Percentiles rank a stretch among this genome's conserved stretches.
phyloP scores from a whole-genome alignment of 768 basidiomycete species.

The Leccinum olivaceopallidum region DNA sequence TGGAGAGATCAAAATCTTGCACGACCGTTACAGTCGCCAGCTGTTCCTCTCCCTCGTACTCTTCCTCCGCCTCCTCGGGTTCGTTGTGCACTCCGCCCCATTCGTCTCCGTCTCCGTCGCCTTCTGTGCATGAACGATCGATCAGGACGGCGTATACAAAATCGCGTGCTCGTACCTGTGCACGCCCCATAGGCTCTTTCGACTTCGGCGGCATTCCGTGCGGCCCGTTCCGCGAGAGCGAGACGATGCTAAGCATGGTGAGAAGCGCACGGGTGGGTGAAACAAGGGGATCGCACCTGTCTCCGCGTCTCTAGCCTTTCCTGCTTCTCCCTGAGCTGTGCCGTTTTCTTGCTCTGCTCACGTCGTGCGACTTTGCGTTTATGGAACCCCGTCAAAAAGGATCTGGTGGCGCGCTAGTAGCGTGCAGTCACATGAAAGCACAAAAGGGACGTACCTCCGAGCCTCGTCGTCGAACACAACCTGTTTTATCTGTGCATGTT shows the following conservation, averaged over 20 bases:
- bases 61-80: conserved; percentile 50
- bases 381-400: conserved; percentile 91
- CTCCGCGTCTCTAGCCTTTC: conserved; percentile 72
- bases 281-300: conserved; percentile 54
- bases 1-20: conserved; percentile 84
- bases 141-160: conserved; percentile 1
- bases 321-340: conserved; percentile 74
- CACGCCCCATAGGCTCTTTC: conserved; percentile 69
- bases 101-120: conserved; percentile 46
- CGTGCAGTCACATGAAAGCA: conserved; percentile 18
- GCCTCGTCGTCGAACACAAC: conserved; percentile 87
- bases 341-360: conserved; percentile 74
- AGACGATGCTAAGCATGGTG: conserved; percentile 62
- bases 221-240: conserved; percentile 74
- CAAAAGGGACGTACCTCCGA: conserved; percentile 50
- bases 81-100: conserved; percentile 46
- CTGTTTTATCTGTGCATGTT: conserved; percentile 69
- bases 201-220: conserved; percentile 73
- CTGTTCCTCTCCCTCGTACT: conserved; percentile 82
- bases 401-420: conserved; percentile 45
- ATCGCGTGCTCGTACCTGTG: conserved; percentile 37
- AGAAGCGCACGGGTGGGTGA: conserved; percentile 9
- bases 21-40: conserved; percentile 89
- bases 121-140: conserved; percentile 20
- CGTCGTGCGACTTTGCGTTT: conserved; percentile 87